Evolutionary conservation across 192 early-diverging fungal genomes (phyloP).

Genomic region (Chytriomyces sp.): DNA sequence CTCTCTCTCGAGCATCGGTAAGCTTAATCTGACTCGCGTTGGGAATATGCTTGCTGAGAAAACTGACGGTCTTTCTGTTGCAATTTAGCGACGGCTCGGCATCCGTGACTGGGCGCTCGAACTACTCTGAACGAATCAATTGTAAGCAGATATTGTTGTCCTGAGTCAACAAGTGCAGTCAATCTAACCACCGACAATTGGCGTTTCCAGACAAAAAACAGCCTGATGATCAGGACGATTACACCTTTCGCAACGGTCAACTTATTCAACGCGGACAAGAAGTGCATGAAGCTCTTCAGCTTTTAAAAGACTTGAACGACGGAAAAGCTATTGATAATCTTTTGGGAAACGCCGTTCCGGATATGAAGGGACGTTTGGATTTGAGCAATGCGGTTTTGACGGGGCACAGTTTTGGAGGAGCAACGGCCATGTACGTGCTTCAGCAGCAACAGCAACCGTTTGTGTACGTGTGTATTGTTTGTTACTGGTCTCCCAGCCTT

Average conservation of each 20-base stretch:
- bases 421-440: slow-evolving; percentile 17
- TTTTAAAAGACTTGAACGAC: slow-evolving; percentile 11
- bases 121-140: background rate
- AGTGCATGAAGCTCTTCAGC: slow-evolving; percentile 21
- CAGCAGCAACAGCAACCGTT: slow-evolving; percentile 4
- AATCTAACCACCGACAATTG: background rate
- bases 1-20: slow-evolving; percentile 49
- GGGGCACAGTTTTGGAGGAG: slow-evolving; percentile 36
- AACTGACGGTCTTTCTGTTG: background rate
- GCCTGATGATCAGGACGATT: slow-evolving; percentile 3
- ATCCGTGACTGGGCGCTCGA: background rate
- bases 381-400: slow-evolving; percentile 6
- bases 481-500: background rate
- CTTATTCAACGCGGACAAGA: slow-evolving; percentile 26
- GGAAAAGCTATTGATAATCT: background rate
- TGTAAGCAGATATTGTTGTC: background rate
- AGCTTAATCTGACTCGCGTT: background rate
- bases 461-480: background rate
- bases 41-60: background rate
- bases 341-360: slow-evolving; percentile 2
- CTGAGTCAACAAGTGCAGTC: background rate
- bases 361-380: slow-evolving; percentile 29
- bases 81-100: background rate
- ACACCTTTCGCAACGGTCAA: slow-evolving; percentile 3
- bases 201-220: background rate